Conservation (phyloP, 2,329 filamentous ascomycete species). For the Cordyceps cicadae region DNA sequence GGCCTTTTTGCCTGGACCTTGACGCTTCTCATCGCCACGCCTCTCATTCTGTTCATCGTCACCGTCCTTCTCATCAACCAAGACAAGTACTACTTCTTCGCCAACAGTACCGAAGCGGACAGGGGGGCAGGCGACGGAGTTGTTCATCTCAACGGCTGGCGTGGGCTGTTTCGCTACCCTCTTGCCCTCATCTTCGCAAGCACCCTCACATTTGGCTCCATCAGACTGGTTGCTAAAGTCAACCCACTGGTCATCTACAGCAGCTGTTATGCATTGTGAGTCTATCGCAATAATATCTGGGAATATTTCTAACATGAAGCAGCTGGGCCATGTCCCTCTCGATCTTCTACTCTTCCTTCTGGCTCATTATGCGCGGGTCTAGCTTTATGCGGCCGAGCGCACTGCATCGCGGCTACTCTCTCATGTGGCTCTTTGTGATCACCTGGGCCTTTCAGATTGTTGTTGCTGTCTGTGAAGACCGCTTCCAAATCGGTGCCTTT, state of each 20-base stretch:
- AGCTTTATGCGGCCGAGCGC: conserved; percentile 77
- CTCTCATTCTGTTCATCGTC: conserved; percentile 61
- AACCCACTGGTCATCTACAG: conserved; percentile 91
- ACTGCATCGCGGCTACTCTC: conserved; percentile 69
- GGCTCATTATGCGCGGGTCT: conserved; percentile 73
- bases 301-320: conserved; percentile 12
- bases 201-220: conserved; percentile 60
- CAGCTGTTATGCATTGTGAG: conserved; percentile 68
- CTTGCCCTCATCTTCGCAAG: conserved; percentile 62
- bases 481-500: conserved; percentile 61
- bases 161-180: conserved; percentile 78
- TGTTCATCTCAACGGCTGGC: conserved; percentile 63
- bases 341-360: conserved; percentile 70
- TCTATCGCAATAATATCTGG: conserved; percentile 2
- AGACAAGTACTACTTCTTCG: conserved; percentile 86
- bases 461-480: conserved; percentile 67
- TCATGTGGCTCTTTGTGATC: conserved; percentile 75
- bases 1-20: conserved; percentile 85
- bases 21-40: conserved; percentile 70
- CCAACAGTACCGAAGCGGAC: conserved; percentile 47
- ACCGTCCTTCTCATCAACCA: conserved; percentile 59
- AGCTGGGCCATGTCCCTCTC: conserved; percentile 79
- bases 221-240: conserved; percentile 68
- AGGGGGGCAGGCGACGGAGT: conserved; percentile 51
- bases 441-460: conserved; percentile 66